A percentile compares a stretch with the other conserved stretches of the same genome.
Conservation (phyloP, 73 alveolate species). For the Tetrahymena malaccensis region DNA sequence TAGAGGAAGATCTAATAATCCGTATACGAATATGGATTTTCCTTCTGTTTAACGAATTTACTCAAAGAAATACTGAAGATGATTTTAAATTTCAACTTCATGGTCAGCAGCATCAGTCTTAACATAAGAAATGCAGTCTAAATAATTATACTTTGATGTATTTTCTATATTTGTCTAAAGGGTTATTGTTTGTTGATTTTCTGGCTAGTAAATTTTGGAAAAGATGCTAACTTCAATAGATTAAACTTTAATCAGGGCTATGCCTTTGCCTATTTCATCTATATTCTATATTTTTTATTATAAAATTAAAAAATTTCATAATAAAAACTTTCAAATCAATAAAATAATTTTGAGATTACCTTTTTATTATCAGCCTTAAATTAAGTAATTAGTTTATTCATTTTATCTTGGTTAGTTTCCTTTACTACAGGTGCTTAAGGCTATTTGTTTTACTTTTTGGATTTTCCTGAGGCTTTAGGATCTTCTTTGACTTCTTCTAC, state of each 20-base stretch:
- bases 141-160: background rate
- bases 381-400: background rate
- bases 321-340: background rate
- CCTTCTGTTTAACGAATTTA: background rate
- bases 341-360: background rate
- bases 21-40: background rate
- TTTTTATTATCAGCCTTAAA: background rate
- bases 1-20: background rate
- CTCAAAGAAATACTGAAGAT: background rate
- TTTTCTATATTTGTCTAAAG: background rate
- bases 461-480: background rate
- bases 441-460: background rate
- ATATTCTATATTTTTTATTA: background rate
- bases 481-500: background rate
- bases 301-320: too few relatives aligned
- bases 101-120: background rate
- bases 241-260: background rate
- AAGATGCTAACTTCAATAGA: background rate
- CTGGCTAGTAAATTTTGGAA: background rate
- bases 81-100: background rate
- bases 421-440: background rate
- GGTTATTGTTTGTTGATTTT: background rate
- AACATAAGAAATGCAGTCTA: background rate
- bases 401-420: background rate
- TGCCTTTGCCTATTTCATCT: background rate